These are phyloP conservation scores for Stachybotrys chartarum DNA, from an alignment of 2,329 filamentous ascomycete species.

Conservation along the genomic window DNA sequence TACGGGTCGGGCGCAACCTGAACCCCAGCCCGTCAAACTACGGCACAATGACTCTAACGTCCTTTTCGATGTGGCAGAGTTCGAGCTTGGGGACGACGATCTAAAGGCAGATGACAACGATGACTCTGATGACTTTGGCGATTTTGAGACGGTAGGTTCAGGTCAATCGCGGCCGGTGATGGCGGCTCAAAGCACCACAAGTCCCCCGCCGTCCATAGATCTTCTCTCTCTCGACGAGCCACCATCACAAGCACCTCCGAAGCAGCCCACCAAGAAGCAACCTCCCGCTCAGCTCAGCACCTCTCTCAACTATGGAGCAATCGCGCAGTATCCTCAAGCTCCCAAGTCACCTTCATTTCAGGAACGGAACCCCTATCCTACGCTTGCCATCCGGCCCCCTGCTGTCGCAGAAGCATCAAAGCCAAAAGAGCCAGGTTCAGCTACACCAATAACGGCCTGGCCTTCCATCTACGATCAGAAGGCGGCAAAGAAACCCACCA, in stretches of 20 bases:
- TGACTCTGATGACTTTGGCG: conserved; percentile 51
- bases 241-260: conserved; percentile 8
- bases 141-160: conserved; percentile 44
- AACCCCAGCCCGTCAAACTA: conserved; percentile 2
- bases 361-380: conserved; percentile 45
- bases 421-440: conserved; percentile 24
- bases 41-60: conserved; percentile 40
- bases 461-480: conserved; percentile 24
- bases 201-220: conserved; percentile 26
- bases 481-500: conserved; percentile 3
- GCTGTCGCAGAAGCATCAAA: conserved; percentile 22
- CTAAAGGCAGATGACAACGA: conserved; percentile 41
- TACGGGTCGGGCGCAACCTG: conserved; percentile 9
- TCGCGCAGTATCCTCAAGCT: conserved; percentile 32
- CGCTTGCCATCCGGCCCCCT: conserved; percentile 38
- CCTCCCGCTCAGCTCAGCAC: neutral
- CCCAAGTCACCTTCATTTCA: conserved; percentile 47
- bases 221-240: conserved; percentile 31
- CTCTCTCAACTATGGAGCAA: conserved; percentile 1
- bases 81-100: conserved; percentile 34
- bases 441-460: conserved; percentile 39
- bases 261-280: conserved; percentile 4
- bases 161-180: conserved; percentile 12
- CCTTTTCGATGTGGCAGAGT: conserved; percentile 59
- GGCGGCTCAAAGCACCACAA: conserved; percentile 2